Percentiles rank a stretch among this genome's conserved stretches.
Conservation (phyloP, 345 rosid genomes). For the Erysimum cheiranthoides region DNA sequence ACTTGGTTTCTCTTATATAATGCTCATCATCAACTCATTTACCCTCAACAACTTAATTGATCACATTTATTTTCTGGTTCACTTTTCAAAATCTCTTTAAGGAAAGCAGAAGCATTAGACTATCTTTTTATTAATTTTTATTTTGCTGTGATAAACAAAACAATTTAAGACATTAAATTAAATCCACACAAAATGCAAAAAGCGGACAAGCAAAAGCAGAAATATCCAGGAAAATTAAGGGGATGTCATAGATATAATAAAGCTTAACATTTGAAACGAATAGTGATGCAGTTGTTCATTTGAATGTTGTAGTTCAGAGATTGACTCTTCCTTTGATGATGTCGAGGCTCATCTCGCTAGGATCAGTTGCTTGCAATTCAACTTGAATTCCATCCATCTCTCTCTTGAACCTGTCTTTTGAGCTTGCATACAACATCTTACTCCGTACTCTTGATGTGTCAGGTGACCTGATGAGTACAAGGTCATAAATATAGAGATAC, state of each 20-base stretch:
- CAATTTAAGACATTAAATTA: slow-evolving; percentile 6
- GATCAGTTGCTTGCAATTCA: slow-evolving; percentile 77
- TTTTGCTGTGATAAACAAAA: background rate
- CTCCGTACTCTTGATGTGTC: slow-evolving; percentile 69
- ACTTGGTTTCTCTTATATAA: background rate
- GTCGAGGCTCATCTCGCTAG: slow-evolving; percentile 81
- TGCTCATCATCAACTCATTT: background rate
- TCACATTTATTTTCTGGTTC: too few species aligned
- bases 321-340: slow-evolving; percentile 61
- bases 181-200: slow-evolving; percentile 36
- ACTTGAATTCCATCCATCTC: slow-evolving; percentile 77
- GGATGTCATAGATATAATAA: background rate
- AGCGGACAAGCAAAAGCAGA: slow-evolving; percentile 12
- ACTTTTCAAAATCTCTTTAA: too few species aligned
- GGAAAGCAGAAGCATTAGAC: too few species aligned
- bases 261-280: background rate
- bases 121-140: too few species aligned
- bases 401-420: slow-evolving; percentile 80
- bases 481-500: background rate
- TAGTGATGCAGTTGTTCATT: background rate
- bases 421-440: slow-evolving; percentile 85
- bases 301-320: slow-evolving; percentile 24
- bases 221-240: background rate
- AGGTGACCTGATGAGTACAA: slow-evolving; percentile 57
- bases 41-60: too few species aligned